phyloP scores from a whole-genome alignment of 2,329 filamentous ascomycete species.

The Pseudogymnoascus sp. region DNA sequence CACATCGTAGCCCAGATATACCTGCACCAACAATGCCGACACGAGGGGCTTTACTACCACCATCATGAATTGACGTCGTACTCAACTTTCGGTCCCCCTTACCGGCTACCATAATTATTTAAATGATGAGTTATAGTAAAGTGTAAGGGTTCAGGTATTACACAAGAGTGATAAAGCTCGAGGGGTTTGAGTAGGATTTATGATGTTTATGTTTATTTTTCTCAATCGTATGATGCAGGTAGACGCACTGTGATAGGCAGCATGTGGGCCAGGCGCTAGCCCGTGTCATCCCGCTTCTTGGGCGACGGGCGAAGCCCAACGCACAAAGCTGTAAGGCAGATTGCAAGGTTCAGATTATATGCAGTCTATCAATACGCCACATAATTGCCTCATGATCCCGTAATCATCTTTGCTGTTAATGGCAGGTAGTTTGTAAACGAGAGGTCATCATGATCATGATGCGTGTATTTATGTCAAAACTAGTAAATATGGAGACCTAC shows the following conservation, averaged over 20 bases:
- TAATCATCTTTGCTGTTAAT: not conserved
- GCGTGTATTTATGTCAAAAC: not conserved
- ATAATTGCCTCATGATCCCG: not conserved
- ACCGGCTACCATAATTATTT: not conserved
- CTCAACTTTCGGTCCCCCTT: not conserved
- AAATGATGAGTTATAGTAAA: not conserved
- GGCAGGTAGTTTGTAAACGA: not conserved
- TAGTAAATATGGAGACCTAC: not conserved
- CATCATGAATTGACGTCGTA: not conserved
- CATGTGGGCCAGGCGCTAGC: not conserved
- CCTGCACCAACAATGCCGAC: constrained; percentile 49
- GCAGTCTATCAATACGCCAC: not conserved
- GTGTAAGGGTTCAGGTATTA: not conserved
- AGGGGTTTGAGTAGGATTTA: not conserved
- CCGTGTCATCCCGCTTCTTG: not conserved
- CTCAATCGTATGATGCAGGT: not conserved
- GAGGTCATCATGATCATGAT: not conserved
- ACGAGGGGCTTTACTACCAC: not conserved
- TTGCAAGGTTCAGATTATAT: not conserved
- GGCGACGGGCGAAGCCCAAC: not conserved
- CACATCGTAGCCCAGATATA: constrained; percentile 47
- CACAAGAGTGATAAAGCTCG: not conserved
- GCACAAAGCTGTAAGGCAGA: not conserved
- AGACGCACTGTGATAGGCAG: not conserved
- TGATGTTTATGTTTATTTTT: not conserved